phyloP scores from a whole-genome alignment of 768 basidiomycete species.

The Termitomyces sp. region DNA sequence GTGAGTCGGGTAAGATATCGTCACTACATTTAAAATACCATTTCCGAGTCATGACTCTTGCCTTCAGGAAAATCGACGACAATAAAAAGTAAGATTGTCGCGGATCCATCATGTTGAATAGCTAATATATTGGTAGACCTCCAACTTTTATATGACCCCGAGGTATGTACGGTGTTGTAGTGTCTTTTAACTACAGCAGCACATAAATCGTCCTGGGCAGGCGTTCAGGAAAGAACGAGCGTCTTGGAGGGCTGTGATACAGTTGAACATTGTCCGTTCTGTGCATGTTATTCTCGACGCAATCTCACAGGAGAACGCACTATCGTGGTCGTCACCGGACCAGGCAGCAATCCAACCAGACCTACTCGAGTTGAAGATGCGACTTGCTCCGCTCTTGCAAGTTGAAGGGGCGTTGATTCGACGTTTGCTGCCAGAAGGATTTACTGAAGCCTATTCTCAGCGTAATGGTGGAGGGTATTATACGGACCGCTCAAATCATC shows the following conservation, averaged over 20 bases:
- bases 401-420: constrained; percentile 60
- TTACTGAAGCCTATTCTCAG: constrained; percentile 28
- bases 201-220: constrained; percentile 23
- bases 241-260: constrained; percentile 66
- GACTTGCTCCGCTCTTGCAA: constrained; percentile 57
- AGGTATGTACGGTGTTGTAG: constrained; percentile 28
- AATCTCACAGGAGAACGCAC: constrained; percentile 30
- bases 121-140: constrained; percentile 39
- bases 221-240: constrained; percentile 57
- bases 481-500: constrained; percentile 21
- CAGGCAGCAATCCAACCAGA: constrained; percentile 39
- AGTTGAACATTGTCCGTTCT: constrained; percentile 69
- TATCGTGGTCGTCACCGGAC: constrained; percentile 11
- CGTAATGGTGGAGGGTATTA: constrained; percentile 18
- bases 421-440: constrained; percentile 47
- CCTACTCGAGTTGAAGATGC: constrained; percentile 50
- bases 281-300: constrained; percentile 60
- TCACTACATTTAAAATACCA: neutral
- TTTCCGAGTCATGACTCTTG: constrained; percentile 1
- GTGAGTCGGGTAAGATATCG: constrained; percentile 64
- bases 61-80: constrained; percentile 81
- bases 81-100: constrained; percentile 60
- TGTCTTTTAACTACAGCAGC: neutral
- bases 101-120: neutral
- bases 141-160: constrained; percentile 61